Evolutionary conservation across 495 filamentous ascomycete species (phyloP), one percentile per base, ranked within the genome.

Genomic region (Podospora sp.): DNA sequence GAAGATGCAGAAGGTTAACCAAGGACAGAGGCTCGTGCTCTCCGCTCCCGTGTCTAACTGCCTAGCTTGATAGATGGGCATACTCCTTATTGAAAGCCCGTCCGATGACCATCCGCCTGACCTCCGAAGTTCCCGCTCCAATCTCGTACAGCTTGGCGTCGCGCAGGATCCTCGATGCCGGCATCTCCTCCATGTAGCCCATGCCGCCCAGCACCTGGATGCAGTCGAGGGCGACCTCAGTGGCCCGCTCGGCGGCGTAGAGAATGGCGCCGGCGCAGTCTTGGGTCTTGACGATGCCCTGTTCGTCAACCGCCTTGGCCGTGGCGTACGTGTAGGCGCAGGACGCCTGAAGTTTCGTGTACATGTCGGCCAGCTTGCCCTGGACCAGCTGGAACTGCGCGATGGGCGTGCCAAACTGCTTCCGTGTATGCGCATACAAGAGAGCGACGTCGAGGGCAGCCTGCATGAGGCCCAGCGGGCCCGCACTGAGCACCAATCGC

Each of bases 251-350:
- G 0, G 93, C 94, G 6, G 95, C 95, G 79, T 96, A 97, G 62
- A 98, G 80, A 60, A 99, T 98, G 4, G 92, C 89, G 25, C 94
- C 96, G 3, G 95, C 95, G 77, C 95, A 98, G 79, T 99, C 96
- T 76, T 95, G 91, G 0, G 94, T 97, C 5, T 86, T 80, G 67
- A 95, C 89, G 0, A 78, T 72, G 3, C 86, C 87, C n/a, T 83
- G 78, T 73, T 90, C 87, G 71, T 97, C 94, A 12, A 97, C 87
- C 21, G 85, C 79, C 25, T 82, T 84, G n/a, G 92, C 92, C 4
- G 90, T 92, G 24, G 86, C 81, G 65, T 91, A 91, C 0, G 92
- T 96, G 78, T 95, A 96, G 29, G 91, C 85, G 18, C 88, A 83
- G 3, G 91, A 88, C 4, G 92, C 93, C 66, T 91, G 89, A 27